Evolutionary conservation across 192 early-diverging fungal species (phyloP).

Genomic region (Funneliformis mosseae): DNA sequence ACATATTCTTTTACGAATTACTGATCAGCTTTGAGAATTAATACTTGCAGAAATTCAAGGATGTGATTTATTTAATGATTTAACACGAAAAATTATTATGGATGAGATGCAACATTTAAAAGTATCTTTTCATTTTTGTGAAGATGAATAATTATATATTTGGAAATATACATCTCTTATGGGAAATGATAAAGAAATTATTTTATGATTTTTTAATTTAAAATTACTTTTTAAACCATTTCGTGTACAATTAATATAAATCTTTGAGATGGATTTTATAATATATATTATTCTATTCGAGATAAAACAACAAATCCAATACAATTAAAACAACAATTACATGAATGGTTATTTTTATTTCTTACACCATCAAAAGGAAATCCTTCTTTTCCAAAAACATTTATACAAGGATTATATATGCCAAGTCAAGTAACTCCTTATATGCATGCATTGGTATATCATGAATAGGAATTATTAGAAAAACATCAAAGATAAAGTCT

Average conservation of each 20-base stretch:
- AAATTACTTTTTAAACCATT: neutral
- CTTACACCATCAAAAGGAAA: neutral
- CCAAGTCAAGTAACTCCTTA: constrained; percentile 15
- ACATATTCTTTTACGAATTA: neutral
- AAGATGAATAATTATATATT: neutral
- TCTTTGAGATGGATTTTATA: constrained; percentile 13
- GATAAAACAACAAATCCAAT: neutral
- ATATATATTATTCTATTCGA: neutral
- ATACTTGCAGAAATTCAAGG: neutral
- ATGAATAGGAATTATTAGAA: constrained; percentile 2
- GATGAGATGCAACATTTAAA: neutral
- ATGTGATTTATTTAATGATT: neutral
- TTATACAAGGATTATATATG: constrained; percentile 21
- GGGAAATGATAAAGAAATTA: neutral
- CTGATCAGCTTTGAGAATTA: neutral
- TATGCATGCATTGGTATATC: constrained; percentile 4
- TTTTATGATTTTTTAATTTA: neutral
- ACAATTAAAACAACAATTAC: neutral
- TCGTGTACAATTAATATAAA: neutral
- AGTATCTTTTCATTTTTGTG: constrained; percentile 5
- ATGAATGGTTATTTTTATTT: constrained; percentile 1
- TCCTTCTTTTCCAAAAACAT: neutral
- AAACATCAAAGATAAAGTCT: neutral
- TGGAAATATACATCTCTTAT: neutral
- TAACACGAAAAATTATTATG: neutral